phyloP scores from a whole-genome alignment of 495 filamentous ascomycete genomes.

The Neurospora sp. region DNA sequence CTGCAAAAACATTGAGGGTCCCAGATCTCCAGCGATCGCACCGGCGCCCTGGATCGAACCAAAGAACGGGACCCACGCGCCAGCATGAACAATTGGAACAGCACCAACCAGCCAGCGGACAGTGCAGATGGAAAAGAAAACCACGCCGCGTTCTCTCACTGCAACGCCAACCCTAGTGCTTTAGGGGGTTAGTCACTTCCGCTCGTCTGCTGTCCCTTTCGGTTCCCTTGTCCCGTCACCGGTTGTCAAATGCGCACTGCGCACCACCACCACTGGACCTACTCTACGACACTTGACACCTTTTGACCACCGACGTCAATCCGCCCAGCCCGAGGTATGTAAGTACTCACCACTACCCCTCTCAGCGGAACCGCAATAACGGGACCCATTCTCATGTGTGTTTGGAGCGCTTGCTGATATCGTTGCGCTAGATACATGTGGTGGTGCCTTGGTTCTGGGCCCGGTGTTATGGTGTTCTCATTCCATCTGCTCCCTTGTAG shows the following conservation, averaged over 20 bases:
- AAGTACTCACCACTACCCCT: not conserved
- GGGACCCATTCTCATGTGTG: not conserved
- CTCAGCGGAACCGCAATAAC: not conserved
- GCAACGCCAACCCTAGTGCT: not conserved
- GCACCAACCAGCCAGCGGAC: not conserved
- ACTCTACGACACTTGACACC: not conserved
- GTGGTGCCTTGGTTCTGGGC: not conserved
- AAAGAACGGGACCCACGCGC: slow-evolving; percentile 6
- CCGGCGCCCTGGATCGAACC: slow-evolving; percentile 3
- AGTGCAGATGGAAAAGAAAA: not conserved
- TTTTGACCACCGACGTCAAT: not conserved
- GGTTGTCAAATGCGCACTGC: not conserved
- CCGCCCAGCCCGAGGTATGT: not conserved
- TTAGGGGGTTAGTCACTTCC: not conserved
- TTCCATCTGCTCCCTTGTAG: not conserved
- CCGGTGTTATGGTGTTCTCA: not conserved
- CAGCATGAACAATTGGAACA: not conserved
- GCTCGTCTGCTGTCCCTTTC: not conserved
- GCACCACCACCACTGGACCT: not conserved
- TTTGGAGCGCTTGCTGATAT: not conserved
- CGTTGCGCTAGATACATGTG: not conserved
- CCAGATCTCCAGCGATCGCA: not conserved
- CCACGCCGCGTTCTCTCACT: not conserved
- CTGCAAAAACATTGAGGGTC: not conserved
- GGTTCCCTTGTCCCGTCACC: not conserved